These are phyloP conservation scores for Coemansia sp. DNA, from an alignment of 192 early-diverging fungal species.

Conservation along the genomic window DNA sequence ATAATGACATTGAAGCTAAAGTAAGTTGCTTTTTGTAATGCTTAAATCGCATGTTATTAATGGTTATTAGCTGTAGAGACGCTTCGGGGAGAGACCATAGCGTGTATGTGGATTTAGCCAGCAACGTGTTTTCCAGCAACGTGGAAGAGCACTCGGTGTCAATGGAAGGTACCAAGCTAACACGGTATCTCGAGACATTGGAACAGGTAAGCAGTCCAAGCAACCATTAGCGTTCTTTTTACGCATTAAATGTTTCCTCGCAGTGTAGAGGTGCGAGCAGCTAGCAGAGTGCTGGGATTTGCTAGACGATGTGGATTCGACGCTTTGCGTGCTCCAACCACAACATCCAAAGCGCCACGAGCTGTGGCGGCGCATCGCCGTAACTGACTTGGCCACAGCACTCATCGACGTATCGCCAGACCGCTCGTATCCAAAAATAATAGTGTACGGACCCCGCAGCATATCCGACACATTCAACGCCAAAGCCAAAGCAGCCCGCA, in stretches of 20 bases:
- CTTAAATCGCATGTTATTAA: not conserved
- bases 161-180: constrained; percentile 13
- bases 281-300: constrained; percentile 22
- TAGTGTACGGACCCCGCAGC: constrained; percentile 38
- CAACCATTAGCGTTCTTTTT: not conserved
- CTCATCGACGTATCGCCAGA: constrained; percentile 30
- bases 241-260: not conserved
- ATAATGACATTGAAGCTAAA: constrained; percentile 11
- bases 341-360: constrained; percentile 28
- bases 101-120: constrained; percentile 27
- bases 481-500: constrained; percentile 5
- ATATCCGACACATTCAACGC: constrained; percentile 23
- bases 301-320: constrained; percentile 33
- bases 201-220: constrained; percentile 14
- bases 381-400: constrained; percentile 23
- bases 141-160: constrained; percentile 23
- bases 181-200: constrained; percentile 20
- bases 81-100: constrained; percentile 18
- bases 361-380: constrained; percentile 39
- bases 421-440: constrained; percentile 16
- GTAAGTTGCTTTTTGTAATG: constrained; percentile 12
- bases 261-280: constrained; percentile 25
- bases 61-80: constrained; percentile 19
- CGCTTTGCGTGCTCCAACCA: constrained; percentile 42
- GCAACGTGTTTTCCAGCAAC: constrained; percentile 24